Evolutionary conservation across 2,329 filamentous ascomycete species (phyloP).

Genomic region (Colletotrichum brevisporum): DNA sequence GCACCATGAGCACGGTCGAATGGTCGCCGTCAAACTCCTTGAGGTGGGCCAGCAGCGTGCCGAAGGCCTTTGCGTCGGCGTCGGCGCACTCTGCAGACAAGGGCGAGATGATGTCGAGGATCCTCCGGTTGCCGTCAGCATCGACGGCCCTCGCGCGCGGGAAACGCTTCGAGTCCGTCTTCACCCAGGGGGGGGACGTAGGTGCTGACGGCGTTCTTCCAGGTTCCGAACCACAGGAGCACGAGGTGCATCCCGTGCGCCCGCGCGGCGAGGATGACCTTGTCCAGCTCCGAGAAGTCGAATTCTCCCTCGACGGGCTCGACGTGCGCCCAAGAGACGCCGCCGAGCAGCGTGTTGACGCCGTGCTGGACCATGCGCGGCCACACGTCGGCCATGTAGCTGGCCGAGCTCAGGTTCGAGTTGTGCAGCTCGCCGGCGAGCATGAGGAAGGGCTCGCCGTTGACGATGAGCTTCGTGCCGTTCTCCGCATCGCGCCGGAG

Average conservation of each 20-base stretch:
- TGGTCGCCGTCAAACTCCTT: neutral
- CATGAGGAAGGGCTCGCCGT: conserved; percentile 49
- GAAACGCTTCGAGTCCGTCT: conserved; percentile 6
- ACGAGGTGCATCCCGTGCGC: conserved; percentile 27
- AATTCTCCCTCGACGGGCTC: conserved; percentile 49
- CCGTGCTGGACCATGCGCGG: conserved; percentile 43
- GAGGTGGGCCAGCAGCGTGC: conserved; percentile 1
- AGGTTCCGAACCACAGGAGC: conserved; percentile 18
- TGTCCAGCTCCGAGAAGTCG: conserved; percentile 46
- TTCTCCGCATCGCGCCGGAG: neutral
- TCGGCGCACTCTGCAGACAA: neutral
- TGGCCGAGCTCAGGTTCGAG: conserved; percentile 42
- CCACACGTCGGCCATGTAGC: conserved; percentile 46
- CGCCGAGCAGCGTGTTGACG: conserved; percentile 50
- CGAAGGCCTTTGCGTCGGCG: conserved; percentile 1
- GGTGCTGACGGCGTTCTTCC: neutral
- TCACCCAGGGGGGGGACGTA: conserved; percentile 8
- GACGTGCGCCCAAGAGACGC: conserved; percentile 50
- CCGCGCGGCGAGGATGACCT: conserved; percentile 44
- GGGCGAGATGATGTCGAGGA: conserved; percentile 1
- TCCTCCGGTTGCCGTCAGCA: neutral
- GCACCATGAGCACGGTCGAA: conserved; percentile 16
- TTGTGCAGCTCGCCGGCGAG: conserved; percentile 49
- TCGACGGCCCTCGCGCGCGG: neutral
- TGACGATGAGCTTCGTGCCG: conserved; percentile 46